A percentile compares a stretch with the other conserved stretches of the same genome.
These are phyloP conservation scores for Tetrahymena elliotti DNA, from an alignment of 73 alveolate species.

Conservation along the genomic window DNA sequence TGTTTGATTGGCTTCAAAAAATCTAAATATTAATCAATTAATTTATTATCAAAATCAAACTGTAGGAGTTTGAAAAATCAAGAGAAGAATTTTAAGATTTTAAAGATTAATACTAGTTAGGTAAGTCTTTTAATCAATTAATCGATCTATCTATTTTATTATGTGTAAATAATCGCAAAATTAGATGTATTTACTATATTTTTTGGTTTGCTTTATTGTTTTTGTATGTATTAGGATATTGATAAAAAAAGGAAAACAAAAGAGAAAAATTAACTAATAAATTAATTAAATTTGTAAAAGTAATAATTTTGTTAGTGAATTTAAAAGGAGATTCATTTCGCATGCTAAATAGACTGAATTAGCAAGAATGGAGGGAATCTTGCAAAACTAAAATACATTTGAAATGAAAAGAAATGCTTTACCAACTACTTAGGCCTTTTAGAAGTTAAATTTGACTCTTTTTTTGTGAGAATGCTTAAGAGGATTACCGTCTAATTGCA, in stretches of 20 bases:
- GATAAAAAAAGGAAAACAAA: background rate
- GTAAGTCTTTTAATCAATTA: background rate
- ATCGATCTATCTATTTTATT: too few relatives aligned
- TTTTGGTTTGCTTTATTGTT: too few relatives aligned
- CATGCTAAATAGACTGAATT: too few relatives aligned
- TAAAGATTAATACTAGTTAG: background rate
- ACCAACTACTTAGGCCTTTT: background rate
- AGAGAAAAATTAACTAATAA: background rate
- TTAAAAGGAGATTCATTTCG: background rate
- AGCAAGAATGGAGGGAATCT: too few relatives aligned
- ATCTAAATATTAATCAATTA: background rate
- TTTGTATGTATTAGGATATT: background rate
- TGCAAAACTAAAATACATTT: background rate
- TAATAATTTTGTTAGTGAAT: too few relatives aligned
- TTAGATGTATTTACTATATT: too few relatives aligned
- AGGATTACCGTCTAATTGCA: background rate
- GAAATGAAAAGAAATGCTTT: background rate
- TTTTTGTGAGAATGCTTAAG: background rate
- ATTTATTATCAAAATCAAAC: too few relatives aligned
- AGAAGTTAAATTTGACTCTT: background rate
- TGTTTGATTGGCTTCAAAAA: background rate
- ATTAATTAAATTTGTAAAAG: background rate
- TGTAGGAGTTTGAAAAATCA: background rate
- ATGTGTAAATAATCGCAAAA: too few relatives aligned
- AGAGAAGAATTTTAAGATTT: background rate